Base-by-base conservation (phyloP, 78 protist species). In the Emiliania huxleyi region DNA sequence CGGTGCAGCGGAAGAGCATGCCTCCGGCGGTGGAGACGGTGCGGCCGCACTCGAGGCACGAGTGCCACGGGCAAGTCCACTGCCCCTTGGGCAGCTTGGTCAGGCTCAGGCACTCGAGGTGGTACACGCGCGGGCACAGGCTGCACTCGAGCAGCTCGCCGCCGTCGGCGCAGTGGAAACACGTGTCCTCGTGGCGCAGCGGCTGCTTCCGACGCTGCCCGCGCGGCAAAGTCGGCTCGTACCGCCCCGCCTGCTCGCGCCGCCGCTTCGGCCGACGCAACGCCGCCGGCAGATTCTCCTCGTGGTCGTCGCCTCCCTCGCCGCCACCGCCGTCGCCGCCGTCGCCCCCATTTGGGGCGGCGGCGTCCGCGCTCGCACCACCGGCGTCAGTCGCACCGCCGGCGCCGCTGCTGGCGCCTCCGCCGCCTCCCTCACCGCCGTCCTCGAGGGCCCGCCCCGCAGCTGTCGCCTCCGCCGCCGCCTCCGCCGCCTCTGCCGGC, bases 1-100 rank as follows among this genome's bases (percentile, higher is more conserved):
- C 11, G 37, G 46, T 22, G 92, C 92, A 90, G 5, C 92, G 92
- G 83, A 90, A 90, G 81, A 90, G 37, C 92, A 90, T 52, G 33
- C 92, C 92, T 1, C 92, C 92, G 6, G 46, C 75, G 25, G 84
- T 38, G 23, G 84, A n/a, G 62, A 38, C 56, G 19, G 19, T 62
- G 83, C 92, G 92, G 71, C 25, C 52, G 83, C 92, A 90, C 3
- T 42, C 83, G 18, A 6, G 1, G 92, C 92, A 90, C 35, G 69
- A 6, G n/a, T 90, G 92, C 73, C 52, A 37, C 2, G 92, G 92
- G n/a, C 92, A 90, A 35, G 56, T 19, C 92, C 92, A 90, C 33
- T 1, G 2, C 38, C 46, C 44, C 81, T 3, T 33, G 35, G 48
- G 56, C 15, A 89, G 37, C 46, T 3, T 2, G 35, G 6, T 40